Base-by-base conservation (phyloP, 2,329 filamentous ascomycete genomes). In the Anisogramma anomala region DNA sequence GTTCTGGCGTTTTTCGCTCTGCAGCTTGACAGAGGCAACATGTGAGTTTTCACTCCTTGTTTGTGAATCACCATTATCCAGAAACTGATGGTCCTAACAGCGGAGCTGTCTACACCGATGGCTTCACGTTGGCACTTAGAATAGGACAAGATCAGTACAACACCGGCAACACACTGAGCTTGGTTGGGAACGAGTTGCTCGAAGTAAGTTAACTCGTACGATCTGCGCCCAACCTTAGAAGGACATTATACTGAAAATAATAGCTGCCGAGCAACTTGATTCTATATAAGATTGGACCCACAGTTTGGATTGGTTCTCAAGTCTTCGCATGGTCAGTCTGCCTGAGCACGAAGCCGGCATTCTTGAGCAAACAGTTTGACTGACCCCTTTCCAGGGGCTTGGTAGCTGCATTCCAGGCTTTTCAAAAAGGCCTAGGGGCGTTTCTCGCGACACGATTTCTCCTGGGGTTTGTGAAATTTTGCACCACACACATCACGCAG, bases 101-200 rank as follows among this genome's bases (percentile, higher is more conserved):
- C 15, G 63, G 64, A 41, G 71, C 69, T 25, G 70, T 70, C 3
- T 49, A 74, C 28, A 74, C 69, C 3, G 69, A 72, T 30, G 66
- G 61, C 3, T 63, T 74, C 32, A 60, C 66, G 11, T 44, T 58
- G 3, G 69, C 74, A 42, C 60, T 73, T 5, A 54, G 59, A 11
- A 63, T 74, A 40, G 62, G 59, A 1, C 70, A 69, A 26, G 61
- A 67, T 37, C 63, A 73, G 35, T 64, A 72, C 49, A 74, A 73
- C 38, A 48, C 71, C 6, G 69, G 70, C 0, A 63, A 69, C n/a
- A 68, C 69, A 39, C 57, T 74, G 14, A 59, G 71, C 9, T 67
- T 65, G 0, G 61, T 65, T 2, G 69, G 68, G 0, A 71, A 72
- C 33, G 63, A 72, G 7, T 49, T 72, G 4, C 60, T 63, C 4